A percentile compares a stretch with the other conserved stretches of the same genome.
phyloP scores from a whole-genome alignment of 2,329 filamentous ascomycete species.

The Apiospora kogelbergensis region DNA sequence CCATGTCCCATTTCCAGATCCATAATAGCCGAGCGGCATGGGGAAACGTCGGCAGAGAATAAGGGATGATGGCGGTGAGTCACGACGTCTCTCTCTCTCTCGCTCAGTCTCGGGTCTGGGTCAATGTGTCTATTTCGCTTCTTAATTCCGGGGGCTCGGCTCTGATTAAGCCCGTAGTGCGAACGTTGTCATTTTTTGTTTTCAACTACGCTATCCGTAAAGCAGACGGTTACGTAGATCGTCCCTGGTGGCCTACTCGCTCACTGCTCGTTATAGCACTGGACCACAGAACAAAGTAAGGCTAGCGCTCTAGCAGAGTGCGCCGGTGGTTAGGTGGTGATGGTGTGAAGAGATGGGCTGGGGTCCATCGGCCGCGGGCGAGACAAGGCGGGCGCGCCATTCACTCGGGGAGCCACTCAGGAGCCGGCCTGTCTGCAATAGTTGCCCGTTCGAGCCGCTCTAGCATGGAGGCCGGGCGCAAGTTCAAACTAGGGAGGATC shows the following conservation, averaged over 20 bases:
- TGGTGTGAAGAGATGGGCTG: constrained; percentile 3
- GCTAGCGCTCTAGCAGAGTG: not conserved
- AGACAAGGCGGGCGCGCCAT: constrained; percentile 5
- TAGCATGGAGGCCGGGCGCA: constrained; percentile 5
- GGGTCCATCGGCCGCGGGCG: not conserved
- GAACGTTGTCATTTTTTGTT: not conserved
- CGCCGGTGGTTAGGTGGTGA: not conserved
- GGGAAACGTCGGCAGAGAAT: not conserved
- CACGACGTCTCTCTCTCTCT: not conserved
- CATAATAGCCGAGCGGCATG: not conserved
- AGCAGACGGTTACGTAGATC: not conserved
- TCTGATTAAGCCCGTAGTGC: not conserved
- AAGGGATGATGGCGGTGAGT: not conserved
- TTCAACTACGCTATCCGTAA: not conserved
- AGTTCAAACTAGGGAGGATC: not conserved
- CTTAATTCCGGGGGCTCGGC: not conserved
- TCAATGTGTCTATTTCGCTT: not conserved
- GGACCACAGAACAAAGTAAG: constrained; percentile 2
- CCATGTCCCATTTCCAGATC: not conserved
- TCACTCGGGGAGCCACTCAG: constrained; percentile 4
- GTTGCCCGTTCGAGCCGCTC: not conserved
- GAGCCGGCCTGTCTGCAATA: constrained; percentile 1
- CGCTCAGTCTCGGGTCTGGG: not conserved
- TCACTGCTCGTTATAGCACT: not conserved
- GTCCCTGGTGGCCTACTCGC: not conserved